These are phyloP conservation scores for Astrocystis sublimbata DNA, from an alignment of 495 filamentous ascomycete species.

Conservation along the genomic window DNA sequence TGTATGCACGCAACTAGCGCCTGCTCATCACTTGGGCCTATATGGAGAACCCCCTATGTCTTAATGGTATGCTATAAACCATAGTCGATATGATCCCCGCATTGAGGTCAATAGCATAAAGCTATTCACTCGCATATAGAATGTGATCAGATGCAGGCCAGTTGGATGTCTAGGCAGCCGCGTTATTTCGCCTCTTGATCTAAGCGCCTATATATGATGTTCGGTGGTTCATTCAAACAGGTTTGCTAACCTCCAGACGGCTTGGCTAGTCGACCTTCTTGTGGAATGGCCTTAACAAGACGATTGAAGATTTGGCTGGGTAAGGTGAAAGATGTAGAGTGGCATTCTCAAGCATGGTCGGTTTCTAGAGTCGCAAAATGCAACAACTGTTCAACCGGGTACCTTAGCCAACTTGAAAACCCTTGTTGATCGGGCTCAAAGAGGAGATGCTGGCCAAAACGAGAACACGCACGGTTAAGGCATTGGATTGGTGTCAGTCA, in stretches of 20 bases:
- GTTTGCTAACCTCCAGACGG: not conserved
- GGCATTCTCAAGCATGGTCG: not conserved
- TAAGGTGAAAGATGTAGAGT: not conserved
- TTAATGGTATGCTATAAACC: slow-evolving; percentile 1
- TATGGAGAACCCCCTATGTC: slow-evolving; percentile 6
- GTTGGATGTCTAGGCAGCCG: slow-evolving; percentile 3
- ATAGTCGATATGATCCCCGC: not conserved
- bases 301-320: not conserved
- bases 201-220: not conserved
- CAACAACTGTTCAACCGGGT: slow-evolving; percentile 10
- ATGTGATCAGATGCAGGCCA: slow-evolving; percentile 4
- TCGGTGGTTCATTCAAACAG: not conserved
- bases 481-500: not conserved
- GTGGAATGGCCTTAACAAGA: not conserved
- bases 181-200: not conserved
- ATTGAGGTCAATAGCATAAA: not conserved
- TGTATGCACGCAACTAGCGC: slow-evolving; percentile 30
- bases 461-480: not conserved
- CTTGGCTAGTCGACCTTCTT: not conserved
- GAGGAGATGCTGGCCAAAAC: slow-evolving; percentile 14
- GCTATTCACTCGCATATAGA: slow-evolving; percentile 10
- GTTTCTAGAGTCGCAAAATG: not conserved
- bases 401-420: slow-evolving; percentile 3
- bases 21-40: slow-evolving; percentile 7
- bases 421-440: slow-evolving; percentile 15